These are phyloP conservation scores for Sporothrix brunneoviolacea DNA, from an alignment of 2,329 filamentous ascomycete species.

Conservation along the genomic window DNA sequence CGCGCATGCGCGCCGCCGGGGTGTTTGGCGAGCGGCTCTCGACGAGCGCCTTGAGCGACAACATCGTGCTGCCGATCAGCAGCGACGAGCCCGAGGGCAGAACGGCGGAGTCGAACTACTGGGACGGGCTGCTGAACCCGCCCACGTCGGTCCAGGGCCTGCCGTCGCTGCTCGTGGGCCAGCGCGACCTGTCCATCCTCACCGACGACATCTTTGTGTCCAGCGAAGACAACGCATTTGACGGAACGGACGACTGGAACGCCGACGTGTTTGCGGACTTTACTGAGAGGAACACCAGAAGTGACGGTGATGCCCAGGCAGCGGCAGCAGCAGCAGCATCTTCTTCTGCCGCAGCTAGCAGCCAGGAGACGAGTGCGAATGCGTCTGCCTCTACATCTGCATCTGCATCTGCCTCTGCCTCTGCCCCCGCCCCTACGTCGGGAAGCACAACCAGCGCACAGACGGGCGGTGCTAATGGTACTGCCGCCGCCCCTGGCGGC, in stretches of 20 bases:
- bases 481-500: background rate
- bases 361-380: too few species aligned
- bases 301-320: background rate
- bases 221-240: background rate
- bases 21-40: conserved; percentile 4
- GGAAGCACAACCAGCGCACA: background rate
- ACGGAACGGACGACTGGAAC: background rate
- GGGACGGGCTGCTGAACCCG: conserved; percentile 39
- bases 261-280: too few species aligned
- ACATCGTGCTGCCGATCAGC: too few species aligned
- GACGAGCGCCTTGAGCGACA: background rate
- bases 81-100: conserved; percentile 16
- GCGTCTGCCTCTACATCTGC: too few species aligned
- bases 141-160: conserved; percentile 39
- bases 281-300: too few species aligned
- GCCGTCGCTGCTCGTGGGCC: conserved; percentile 30
- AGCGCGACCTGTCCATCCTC: background rate
- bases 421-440: background rate
- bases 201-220: conserved; percentile 8
- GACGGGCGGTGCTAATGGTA: background rate
- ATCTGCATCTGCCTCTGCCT: background rate
- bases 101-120: conserved; percentile 34
- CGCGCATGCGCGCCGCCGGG: background rate
- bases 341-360: background rate
- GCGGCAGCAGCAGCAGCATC: background rate